These are phyloP conservation scores for Picochlorum costavermella DNA, from an alignment of 139 green algal species.

Conservation along the genomic window DNA sequence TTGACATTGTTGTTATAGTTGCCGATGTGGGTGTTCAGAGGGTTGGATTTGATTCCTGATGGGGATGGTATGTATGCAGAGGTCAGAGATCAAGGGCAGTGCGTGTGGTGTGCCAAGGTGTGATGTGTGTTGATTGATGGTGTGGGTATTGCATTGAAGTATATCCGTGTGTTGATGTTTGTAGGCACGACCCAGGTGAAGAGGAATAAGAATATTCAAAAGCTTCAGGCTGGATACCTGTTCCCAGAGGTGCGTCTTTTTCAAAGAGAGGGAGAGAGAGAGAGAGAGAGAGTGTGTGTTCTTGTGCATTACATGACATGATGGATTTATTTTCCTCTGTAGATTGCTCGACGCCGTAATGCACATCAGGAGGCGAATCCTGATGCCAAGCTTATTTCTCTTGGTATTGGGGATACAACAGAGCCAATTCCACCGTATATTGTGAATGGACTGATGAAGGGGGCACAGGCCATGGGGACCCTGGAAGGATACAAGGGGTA, in stretches of 20 bases:
- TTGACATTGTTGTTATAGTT: no score
- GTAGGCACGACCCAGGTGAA: conserved; percentile 41
- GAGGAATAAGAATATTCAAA: conserved; percentile 93
- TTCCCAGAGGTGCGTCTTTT: conserved; percentile 81
- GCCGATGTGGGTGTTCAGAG: no score
- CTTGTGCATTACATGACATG: no score
- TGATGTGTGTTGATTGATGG: no score
- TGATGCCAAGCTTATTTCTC: conserved; percentile 93
- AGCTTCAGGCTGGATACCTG: conserved; percentile 97
- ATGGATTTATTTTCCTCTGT: background rate
- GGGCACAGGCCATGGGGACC: conserved; percentile 74
- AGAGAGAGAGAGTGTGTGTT: no score
- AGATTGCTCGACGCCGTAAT: conserved; percentile 85
- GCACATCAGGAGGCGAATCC: conserved; percentile 84
- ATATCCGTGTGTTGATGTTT: background rate
- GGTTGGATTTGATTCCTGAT: no score
- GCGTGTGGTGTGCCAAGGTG: no score
- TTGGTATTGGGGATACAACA: conserved; percentile 98
- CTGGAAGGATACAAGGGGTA: conserved; percentile 95
- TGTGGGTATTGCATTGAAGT: background rate
- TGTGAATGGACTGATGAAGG: conserved; percentile 71
- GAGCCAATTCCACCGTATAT: conserved; percentile 90
- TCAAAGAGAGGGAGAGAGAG: background rate
- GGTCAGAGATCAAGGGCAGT: no score
- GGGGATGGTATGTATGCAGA: no score